Base-by-base conservation (phyloP, 805 yeast genomes). In the Metschnikowia aberdeeniae region DNA sequence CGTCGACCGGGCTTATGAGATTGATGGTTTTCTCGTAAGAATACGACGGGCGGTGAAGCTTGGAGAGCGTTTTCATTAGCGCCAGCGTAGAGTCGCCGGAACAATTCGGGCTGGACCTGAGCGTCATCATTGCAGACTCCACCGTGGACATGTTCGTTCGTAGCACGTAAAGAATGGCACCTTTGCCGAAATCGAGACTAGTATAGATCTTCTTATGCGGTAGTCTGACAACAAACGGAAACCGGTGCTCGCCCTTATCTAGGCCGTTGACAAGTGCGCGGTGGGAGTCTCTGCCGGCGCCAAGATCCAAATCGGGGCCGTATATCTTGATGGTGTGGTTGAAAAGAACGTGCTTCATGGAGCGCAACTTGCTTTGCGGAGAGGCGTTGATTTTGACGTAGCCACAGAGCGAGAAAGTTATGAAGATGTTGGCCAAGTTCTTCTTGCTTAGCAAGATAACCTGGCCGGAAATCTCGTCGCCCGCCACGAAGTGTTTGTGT, bases 181-280 rank as follows among this genome's bases (percentile, higher is more conserved):
- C 97, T 55, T 82, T 81, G 54, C 90, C 96, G 55, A 89, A 89
- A 52, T 81, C 82, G 22, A 89, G 76, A 41, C 89, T 81, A 19
- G 93, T 85, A 62, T 73, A 83, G 3, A 87, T 75, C 52, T 85
- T 77, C 51, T 78, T 80, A 53, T 75, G 76, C 1, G 97, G 96
- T n/a, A 89, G 72, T 54, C 80, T 83, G 35, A 89, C 86, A 39
- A 84, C 78, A 59, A 89, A 90, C 17, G 96, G 96, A 60, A 90
- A 89, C 30, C 87, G 67, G 63, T 89, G 97, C 58, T 86, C 92
- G 34, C 97, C 97, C 56, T 81, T 80, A 14, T 80, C 76, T n/a
- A 86, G 61, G 0, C 86, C 86, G 46, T 63, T 70, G 12, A 59
- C 40, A 44, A 64, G 62, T 24, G 34, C 33, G 14, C 40, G 31